These are phyloP conservation scores for Colletotrichum truncatum DNA, from an alignment of 2,329 filamentous ascomycete species.

Conservation along the genomic window DNA sequence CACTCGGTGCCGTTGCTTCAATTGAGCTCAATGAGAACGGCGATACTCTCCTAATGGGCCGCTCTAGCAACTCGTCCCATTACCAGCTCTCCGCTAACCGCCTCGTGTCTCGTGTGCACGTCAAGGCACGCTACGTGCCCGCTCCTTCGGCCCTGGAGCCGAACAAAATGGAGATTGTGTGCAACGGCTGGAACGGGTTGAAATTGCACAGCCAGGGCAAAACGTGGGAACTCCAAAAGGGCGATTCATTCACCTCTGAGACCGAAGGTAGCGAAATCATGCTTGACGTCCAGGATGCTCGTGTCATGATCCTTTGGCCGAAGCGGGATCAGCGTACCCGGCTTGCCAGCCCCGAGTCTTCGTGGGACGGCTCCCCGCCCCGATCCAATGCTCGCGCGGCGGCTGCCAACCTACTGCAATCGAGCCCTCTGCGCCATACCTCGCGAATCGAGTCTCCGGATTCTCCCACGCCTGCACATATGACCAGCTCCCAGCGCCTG, in stretches of 20 bases:
- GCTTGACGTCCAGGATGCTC: conserved; percentile 92
- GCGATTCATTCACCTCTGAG: conserved; percentile 89
- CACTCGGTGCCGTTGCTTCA: conserved; percentile 84
- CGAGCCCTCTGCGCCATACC: conserved; percentile 66
- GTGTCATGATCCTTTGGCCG: conserved; percentile 91
- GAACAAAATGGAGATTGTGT: conserved; percentile 87
- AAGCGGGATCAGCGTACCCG: conserved; percentile 60
- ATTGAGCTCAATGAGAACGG: conserved; percentile 84
- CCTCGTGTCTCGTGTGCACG: conserved; percentile 91
- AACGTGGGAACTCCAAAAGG: conserved; percentile 86
- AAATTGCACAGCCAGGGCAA: conserved; percentile 92
- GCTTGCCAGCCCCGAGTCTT: conserved; percentile 67
- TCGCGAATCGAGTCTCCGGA: conserved; percentile 76
- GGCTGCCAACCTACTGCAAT: conserved; percentile 57
- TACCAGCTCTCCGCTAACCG: conserved; percentile 94
- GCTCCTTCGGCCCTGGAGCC: conserved; percentile 73
- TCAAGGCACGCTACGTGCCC: conserved; percentile 85
- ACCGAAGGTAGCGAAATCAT: conserved; percentile 91
- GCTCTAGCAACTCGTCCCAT: conserved; percentile 94
- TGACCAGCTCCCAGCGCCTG: conserved; percentile 54
- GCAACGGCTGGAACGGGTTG: conserved; percentile 94
- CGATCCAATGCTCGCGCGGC: conserved; percentile 45
- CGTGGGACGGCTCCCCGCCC: conserved; percentile 72
- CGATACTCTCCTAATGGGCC: conserved; percentile 85
- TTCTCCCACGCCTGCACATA: conserved; percentile 63